Base-by-base conservation (phyloP, 371 early-diverging fungal genomes). In the Syncephalastrum racemosum region DNA sequence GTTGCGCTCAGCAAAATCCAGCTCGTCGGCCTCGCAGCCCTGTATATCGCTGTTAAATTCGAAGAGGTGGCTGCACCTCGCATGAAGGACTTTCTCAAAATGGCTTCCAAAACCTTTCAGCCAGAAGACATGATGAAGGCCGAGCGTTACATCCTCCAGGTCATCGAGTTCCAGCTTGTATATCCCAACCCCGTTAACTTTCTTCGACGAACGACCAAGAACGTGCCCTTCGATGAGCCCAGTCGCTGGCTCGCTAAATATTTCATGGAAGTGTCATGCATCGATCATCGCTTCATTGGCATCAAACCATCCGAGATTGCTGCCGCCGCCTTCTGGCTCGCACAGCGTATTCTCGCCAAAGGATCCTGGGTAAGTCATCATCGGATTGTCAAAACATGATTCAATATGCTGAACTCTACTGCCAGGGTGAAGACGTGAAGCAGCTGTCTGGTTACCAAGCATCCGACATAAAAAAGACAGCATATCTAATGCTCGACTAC, bases 41-140 rank as follows among this genome's bases (percentile, higher is more conserved):
- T 99, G 58, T 91, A 96, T 60, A 86, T 99, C 55, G 97, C 99
- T 0, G 77, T 94, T 61, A 99, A 99, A 71, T 96, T 95, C 75
- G 99, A 99, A 81, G 99, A 99, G 71, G 87, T 95, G 42, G 68
- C 83, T 23, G 80, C 89, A 1, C 99, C 97, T 15, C 82, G 87
- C 6, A 66, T 97, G 25, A 66, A 82, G 50, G 88, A 93, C 67
- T 91, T 94, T 67, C 71, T 90, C 16, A 90, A 79, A 64, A 87
- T 93, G 82, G 82, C 92, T 1, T 94, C 90, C 62, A 82, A 82
- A 18, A 84, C 81, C 25, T 90, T 90, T 64, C 75, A 77, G 3
- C 89, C 87, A 46, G 87, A 89, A 19, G 95, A 98, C 67, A 80
- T 98, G 24, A 65, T 91, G 50, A 80, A 83, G 44, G 95, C 96